A percentile compares a stretch with the other conserved stretches of the same genome.
These are phyloP conservation scores for Cladorrhinum sp. DNA, from an alignment of 2,329 filamentous ascomycete genomes.

Conservation along the genomic window DNA sequence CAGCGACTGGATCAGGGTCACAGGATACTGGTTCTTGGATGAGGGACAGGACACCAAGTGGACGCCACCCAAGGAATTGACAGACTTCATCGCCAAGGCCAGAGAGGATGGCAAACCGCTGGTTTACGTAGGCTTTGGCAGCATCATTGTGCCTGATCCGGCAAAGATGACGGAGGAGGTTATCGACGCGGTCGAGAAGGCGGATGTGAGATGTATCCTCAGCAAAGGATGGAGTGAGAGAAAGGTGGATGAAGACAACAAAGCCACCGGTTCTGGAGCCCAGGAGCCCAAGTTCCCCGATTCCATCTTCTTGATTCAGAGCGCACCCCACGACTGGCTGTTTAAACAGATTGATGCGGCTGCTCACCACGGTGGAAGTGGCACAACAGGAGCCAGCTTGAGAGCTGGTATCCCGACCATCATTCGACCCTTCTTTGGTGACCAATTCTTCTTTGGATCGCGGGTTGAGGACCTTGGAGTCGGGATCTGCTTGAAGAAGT, in stretches of 20 bases:
- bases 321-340: constrained; percentile 94
- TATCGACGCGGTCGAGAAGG: constrained; percentile 83
- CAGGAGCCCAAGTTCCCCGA: constrained; percentile 68
- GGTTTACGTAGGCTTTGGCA: constrained; percentile 96
- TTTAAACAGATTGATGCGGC: constrained; percentile 92
- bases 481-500: constrained; percentile 81
- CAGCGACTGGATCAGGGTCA: constrained; percentile 95
- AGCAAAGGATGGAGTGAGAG: constrained; percentile 98
- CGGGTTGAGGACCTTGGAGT: constrained; percentile 92
- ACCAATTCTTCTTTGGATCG: constrained; percentile 93
- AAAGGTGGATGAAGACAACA: constrained; percentile 40
- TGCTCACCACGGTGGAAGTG: constrained; percentile 90
- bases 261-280: constrained; percentile 47
- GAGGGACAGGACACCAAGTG: constrained; percentile 61
- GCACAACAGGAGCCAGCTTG: constrained; percentile 90
- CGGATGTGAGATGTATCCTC: constrained; percentile 89
- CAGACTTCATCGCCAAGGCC: constrained; percentile 79
- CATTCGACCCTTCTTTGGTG: constrained; percentile 94
- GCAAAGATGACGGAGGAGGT: constrained; percentile 88
- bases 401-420: constrained; percentile 90
- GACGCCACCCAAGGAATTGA: constrained; percentile 71
- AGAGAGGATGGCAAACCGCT: constrained; percentile 81
- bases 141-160: constrained; percentile 89
- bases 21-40: constrained; percentile 96
- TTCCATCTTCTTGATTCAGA: constrained; percentile 84